Base-by-base conservation (phyloP, 2,329 filamentous ascomycete genomes). In the Colletotrichum orchidophilum region DNA sequence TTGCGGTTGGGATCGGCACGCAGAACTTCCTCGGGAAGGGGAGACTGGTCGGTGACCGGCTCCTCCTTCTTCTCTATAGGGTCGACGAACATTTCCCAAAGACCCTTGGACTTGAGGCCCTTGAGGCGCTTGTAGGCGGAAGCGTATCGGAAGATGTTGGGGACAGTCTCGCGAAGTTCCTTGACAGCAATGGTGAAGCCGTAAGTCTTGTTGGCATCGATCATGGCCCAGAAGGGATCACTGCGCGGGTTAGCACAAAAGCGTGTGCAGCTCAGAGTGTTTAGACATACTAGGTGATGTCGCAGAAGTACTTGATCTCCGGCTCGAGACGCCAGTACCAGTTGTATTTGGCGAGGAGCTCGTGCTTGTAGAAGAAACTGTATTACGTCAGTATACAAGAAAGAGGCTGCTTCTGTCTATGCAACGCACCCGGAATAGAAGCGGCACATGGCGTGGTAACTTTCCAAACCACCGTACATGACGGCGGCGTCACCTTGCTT, bases 311-410 rank as follows among this genome's bases (percentile, higher is more conserved):
- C 85, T 96, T 98, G 89, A 99, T 98, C 83, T 99, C 96, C 75
- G 96, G 96, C 87, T 99, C 96, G 77, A 99, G 87, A 74, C 96
- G 94, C 96, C 96, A 99, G 86, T 99, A 99, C 96, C 96, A 99
- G 80, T 98, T 95, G 83, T 98, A 99, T 83, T 98, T 98, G 79
- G 93, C 90, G 55, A 99, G 89, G 39, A 98, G 89, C 74, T 95
- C 93, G 80, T 99, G 96, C 82, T 98, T 97, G 87, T 96, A 99
- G 84, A 99, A 99, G 84, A 97, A 96, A 53, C 94, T 89, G 73
- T 5, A 9, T 49, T 18, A 2, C 9, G 72, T 81, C 75, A 80
- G 79, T 12, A 8, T 27, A 0, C n/a, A 1, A 12, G 12, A 11
- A 3, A 35, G 58, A 15, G 13, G 9, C 2, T 1, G 18, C 35